These are phyloP conservation scores for Ceratocystis papillata DNA, from an alignment of 2,329 filamentous ascomycete genomes.

Conservation along the genomic window DNA sequence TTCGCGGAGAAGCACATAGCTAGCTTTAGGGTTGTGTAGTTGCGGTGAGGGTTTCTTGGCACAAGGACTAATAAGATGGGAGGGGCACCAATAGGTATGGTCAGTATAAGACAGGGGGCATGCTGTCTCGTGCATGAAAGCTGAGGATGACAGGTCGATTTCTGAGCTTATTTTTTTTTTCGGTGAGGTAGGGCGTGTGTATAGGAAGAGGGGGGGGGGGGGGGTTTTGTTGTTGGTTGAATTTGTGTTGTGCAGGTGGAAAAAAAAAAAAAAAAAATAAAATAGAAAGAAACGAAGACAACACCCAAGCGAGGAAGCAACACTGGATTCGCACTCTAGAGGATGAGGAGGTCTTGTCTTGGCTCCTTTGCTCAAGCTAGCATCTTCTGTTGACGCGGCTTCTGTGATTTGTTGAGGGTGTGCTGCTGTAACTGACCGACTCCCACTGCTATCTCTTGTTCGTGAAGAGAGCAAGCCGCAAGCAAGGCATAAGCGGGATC, in stretches of 20 bases:
- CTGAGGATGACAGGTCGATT: background rate
- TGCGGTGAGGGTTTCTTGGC: background rate
- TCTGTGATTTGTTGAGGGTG: background rate
- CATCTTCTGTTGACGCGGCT: background rate
- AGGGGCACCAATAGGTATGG: background rate
- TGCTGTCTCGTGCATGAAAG: background rate
- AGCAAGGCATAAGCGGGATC: no score
- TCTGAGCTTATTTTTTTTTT: background rate
- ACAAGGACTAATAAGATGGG: background rate
- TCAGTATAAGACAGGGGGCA: background rate
- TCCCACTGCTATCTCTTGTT: no score
- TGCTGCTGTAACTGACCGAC: no score
- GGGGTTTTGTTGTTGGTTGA: background rate
- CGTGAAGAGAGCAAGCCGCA: no score
- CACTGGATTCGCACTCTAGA: background rate
- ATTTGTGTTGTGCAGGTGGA: background rate
- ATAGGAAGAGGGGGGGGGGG: background rate
- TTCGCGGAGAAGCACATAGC: background rate
- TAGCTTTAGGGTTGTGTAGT: no score
- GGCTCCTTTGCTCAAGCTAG: background rate
- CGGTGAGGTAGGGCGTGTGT: background rate
- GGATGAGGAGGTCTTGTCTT: slow-evolving; percentile 6
- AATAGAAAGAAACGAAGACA: background rate
- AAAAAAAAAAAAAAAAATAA: background rate
- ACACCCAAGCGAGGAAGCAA: background rate